Conservation (phyloP, 1,284 basidiomycete genomes). For the Boletellus deceptivus region DNA sequence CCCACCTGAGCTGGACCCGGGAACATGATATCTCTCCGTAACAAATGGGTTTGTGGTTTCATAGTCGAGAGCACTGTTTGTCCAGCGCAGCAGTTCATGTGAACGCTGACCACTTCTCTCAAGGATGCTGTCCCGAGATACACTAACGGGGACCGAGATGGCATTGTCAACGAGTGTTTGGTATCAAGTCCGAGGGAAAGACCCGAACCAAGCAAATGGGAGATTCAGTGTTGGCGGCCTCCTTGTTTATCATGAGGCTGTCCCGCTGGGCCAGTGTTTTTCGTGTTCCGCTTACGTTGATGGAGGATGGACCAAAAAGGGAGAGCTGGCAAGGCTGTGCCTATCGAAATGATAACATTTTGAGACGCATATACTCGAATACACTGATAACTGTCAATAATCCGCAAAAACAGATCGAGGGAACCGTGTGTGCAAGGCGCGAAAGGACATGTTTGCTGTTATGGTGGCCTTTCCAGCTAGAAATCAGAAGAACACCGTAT, state of each 20-base stretch:
- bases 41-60: neutral
- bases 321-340: conserved; percentile 1
- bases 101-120: neutral
- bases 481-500: conserved; percentile 2
- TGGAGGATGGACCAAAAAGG: neutral
- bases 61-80: neutral
- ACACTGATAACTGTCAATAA: conserved; percentile 17
- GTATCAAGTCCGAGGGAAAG: too few relatives aligned
- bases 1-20: neutral
- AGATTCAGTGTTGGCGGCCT: neutral
- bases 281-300: neutral
- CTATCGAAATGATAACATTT: conserved; percentile 22
- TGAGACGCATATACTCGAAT: conserved; percentile 6
- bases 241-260: neutral
- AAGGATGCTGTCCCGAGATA: too few relatives aligned
- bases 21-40: neutral
- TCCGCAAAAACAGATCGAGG: conserved; percentile 4
- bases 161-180: too few relatives aligned
- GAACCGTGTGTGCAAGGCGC: too few relatives aligned
- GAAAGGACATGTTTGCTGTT: neutral
- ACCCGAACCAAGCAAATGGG: neutral
- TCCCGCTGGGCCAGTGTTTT: neutral
- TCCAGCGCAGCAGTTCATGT: neutral
- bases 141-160: too few relatives aligned
- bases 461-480: neutral